A percentile compares a stretch with the other conserved stretches of the same genome.
phyloP scores from a whole-genome alignment of 2,329 filamentous ascomycete genomes.

The Bipolaris bicolor region DNA sequence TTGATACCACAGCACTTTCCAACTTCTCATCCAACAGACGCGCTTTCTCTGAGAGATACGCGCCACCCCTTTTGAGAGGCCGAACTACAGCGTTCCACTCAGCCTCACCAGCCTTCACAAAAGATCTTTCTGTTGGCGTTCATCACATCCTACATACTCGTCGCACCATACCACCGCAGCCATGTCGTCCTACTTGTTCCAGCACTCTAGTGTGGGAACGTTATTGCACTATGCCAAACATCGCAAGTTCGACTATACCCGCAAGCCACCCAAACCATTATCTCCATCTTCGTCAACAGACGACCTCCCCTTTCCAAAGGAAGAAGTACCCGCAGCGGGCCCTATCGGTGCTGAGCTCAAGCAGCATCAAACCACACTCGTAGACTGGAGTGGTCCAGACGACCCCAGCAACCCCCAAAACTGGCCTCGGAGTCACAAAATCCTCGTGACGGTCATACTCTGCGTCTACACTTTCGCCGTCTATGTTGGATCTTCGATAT shows the following conservation, averaged over 20 bases:
- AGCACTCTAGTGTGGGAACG: constrained; percentile 28
- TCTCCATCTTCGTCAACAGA: constrained; percentile 29
- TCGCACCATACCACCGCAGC: not conserved
- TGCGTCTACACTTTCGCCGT: constrained; percentile 65
- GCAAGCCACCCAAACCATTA: constrained; percentile 19
- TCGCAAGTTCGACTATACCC: constrained; percentile 30
- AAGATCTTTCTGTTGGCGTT: not conserved
- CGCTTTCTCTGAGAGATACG: not conserved
- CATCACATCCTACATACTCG: not conserved
- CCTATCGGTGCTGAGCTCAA: constrained; percentile 26
- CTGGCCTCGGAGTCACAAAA: constrained; percentile 41
- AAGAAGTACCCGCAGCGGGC: constrained; percentile 14
- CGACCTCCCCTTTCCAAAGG: constrained; percentile 18
- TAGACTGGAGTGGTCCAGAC: constrained; percentile 50
- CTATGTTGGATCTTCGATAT: constrained; percentile 60
- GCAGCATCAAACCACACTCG: constrained; percentile 34
- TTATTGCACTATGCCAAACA: constrained; percentile 26
- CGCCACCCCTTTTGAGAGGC: not conserved
- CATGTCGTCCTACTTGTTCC: constrained; percentile 33
- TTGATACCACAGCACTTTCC: not conserved
- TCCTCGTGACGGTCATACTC: constrained; percentile 40
- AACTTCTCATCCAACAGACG: not conserved
- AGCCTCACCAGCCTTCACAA: not conserved
- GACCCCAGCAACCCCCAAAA: constrained; percentile 48
- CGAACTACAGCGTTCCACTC: not conserved